Evolutionary conservation across 2,329 filamentous ascomycete species (phyloP).

Genomic region (Epichloe typhina): DNA sequence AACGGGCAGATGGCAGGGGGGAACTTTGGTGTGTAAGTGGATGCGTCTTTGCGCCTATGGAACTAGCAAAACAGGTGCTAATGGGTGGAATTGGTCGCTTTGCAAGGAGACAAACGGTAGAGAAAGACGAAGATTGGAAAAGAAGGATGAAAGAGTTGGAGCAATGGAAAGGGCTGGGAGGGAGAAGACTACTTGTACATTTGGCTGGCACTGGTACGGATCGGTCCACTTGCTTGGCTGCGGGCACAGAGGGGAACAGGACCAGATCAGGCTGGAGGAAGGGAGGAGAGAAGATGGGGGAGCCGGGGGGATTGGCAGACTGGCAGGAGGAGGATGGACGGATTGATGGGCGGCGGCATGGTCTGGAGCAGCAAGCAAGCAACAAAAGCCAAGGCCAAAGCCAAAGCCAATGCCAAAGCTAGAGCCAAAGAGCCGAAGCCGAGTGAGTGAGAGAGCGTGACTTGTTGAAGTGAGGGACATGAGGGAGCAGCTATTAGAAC

Average conservation of each 20-base stretch:
- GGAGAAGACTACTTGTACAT: constrained; percentile 8
- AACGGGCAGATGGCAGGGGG: background rate
- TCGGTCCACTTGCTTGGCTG: background rate
- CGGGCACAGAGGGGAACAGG: background rate
- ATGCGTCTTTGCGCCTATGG: background rate
- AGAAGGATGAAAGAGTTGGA: background rate
- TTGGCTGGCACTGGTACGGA: constrained; percentile 3
- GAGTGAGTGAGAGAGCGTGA: background rate
- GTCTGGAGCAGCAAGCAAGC: background rate
- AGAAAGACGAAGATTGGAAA: background rate
- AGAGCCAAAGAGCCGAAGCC: constrained; percentile 1
- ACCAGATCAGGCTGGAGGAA: background rate
- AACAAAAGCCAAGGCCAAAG: background rate
- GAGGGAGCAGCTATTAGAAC: background rate
- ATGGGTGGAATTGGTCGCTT: background rate
- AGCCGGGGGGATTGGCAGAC: background rate
- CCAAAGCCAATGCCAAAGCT: background rate
- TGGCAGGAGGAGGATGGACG: background rate
- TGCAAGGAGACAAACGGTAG: background rate
- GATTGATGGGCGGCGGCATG: background rate
- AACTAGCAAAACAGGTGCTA: background rate
- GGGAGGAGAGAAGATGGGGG: background rate
- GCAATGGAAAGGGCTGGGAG: constrained; percentile 1
- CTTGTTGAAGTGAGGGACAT: background rate
- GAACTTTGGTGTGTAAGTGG: constrained; percentile 4